Conservation (phyloP, 805 yeast genomes). For the Yamadazyma laniorum region DNA sequence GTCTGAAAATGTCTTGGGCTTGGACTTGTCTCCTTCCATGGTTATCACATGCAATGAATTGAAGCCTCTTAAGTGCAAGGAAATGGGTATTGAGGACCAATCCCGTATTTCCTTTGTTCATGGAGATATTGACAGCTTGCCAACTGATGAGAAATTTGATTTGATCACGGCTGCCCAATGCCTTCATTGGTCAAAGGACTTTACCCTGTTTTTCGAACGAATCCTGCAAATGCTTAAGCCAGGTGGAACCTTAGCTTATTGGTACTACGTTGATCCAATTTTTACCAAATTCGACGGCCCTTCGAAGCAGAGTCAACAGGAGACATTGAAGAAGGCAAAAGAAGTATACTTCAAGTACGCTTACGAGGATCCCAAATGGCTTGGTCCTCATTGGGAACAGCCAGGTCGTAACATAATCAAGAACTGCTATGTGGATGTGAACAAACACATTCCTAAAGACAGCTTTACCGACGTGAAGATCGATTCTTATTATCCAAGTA, state of each 20-base stretch:
- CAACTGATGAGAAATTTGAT: conserved; percentile 22
- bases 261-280: conserved; percentile 43
- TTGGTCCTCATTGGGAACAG: conserved; percentile 82
- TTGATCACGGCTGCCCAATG: conserved; percentile 44
- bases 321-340: conserved; percentile 20
- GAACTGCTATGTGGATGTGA: conserved; percentile 40
- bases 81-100: conserved; percentile 22
- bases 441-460: conserved; percentile 39
- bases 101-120: conserved; percentile 28
- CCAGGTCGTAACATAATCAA: conserved; percentile 69
- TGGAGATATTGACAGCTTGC: conserved; percentile 30
- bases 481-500: conserved; percentile 23
- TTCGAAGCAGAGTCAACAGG: conserved; percentile 10
- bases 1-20: conserved; percentile 39
- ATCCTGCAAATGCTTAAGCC: conserved; percentile 34
- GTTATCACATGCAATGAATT: conserved; percentile 39
- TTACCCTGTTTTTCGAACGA: conserved; percentile 30
- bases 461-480: conserved; percentile 39
- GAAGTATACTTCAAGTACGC: conserved; percentile 35
- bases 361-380: conserved; percentile 40
- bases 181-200: conserved; percentile 41
- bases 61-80: conserved; percentile 20
- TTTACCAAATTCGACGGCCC: conserved; percentile 26
- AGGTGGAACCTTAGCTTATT: conserved; percentile 43
- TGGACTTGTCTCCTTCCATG: conserved; percentile 51